Percentiles rank a stretch among this genome's conserved stretches.
Conservation (phyloP, 2,329 filamentous ascomycete genomes). For the Paecilomyces fulvus region DNA sequence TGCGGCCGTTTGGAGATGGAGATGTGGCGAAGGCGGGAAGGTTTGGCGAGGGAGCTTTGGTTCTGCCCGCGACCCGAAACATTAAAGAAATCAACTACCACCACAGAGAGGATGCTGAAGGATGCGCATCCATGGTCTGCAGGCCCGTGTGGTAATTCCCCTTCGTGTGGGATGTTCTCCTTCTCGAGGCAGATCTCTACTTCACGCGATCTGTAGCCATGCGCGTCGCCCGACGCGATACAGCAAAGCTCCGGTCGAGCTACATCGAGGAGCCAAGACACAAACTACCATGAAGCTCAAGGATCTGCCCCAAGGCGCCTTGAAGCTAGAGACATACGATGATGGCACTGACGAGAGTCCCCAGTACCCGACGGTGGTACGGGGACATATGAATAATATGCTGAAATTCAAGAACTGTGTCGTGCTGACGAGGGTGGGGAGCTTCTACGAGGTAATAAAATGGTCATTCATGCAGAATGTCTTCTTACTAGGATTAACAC, state of each 20-base stretch:
- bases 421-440: slow-evolving; percentile 80
- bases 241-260: slow-evolving; percentile 6
- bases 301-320: slow-evolving; percentile 49
- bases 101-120: not conserved
- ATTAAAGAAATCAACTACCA: not conserved
- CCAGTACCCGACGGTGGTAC: slow-evolving; percentile 76
- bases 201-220: slow-evolving; percentile 24
- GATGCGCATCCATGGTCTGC: slow-evolving; percentile 6
- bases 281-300: slow-evolving; percentile 32
- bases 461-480: not conserved
- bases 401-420: slow-evolving; percentile 84
- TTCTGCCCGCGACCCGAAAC: not conserved
- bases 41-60: slow-evolving; percentile 4
- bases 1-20: slow-evolving; percentile 1
- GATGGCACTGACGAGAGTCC: slow-evolving; percentile 41
- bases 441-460: slow-evolving; percentile 71
- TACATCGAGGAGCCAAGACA: slow-evolving; percentile 27
- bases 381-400: slow-evolving; percentile 85
- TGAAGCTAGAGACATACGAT: slow-evolving; percentile 38
- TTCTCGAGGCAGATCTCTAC: slow-evolving; percentile 9
- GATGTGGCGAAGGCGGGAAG: slow-evolving; percentile 6
- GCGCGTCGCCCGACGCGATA: slow-evolving; percentile 14
- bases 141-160: not conserved
- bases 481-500: slow-evolving; percentile 3
- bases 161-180: not conserved